These are phyloP conservation scores for Termitomyces sp. DNA, from an alignment of 768 basidiomycete genomes.

Conservation along the genomic window DNA sequence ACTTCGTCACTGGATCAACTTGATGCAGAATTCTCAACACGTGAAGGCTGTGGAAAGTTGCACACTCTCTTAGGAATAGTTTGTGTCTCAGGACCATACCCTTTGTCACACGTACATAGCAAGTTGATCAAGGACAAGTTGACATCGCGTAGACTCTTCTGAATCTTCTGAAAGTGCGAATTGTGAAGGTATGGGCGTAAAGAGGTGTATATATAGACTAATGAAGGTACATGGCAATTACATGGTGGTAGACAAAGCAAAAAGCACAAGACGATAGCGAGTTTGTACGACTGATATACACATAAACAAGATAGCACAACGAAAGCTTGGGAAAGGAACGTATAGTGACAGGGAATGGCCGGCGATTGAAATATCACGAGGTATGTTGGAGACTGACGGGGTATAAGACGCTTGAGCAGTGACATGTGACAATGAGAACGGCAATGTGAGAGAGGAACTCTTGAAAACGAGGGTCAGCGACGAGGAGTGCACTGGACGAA, in stretches of 20 bases:
- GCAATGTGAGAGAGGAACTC: neutral
- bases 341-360: neutral
- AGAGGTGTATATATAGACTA: neutral
- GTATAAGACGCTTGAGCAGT: neutral
- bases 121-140: neutral
- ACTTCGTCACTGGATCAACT: too few species aligned
- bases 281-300: neutral
- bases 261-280: neutral
- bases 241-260: neutral
- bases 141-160: neutral
- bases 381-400: neutral
- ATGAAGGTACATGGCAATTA: neutral
- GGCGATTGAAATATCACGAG: neutral
- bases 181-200: neutral
- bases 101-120: neutral
- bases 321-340: neutral
- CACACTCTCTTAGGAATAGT: too few species aligned
- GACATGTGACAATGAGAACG: too few species aligned
- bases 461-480: neutral
- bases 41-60: neutral
- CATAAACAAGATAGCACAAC: neutral
- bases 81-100: too few species aligned
- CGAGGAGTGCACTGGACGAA: neutral
- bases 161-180: neutral
- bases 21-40: neutral